Percentiles rank a stretch among this genome's conserved stretches.
Evolutionary conservation across 2,329 filamentous ascomycete genomes (phyloP).

Genomic region (Trichothecium sympodiale): DNA sequence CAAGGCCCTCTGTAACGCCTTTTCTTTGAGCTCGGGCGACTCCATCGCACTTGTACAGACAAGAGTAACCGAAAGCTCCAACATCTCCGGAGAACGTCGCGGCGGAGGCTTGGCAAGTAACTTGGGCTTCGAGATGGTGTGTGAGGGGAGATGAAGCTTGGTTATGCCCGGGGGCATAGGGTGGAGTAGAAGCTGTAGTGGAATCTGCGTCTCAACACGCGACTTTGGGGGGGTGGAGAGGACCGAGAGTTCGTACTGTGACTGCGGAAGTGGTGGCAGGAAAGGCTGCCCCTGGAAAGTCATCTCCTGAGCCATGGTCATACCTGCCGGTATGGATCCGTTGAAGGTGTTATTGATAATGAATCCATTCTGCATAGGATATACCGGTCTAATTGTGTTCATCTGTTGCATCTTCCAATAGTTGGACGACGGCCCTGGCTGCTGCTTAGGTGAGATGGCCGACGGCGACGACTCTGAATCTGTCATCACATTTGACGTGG

Average conservation of each 20-base stretch:
- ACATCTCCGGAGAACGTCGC: slow-evolving; percentile 56
- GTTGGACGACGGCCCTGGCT: too few species aligned
- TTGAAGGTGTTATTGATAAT: too few species aligned
- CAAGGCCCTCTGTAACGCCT: slow-evolving; percentile 51
- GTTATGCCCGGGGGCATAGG: slow-evolving; percentile 66
- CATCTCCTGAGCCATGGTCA: slow-evolving; percentile 19
- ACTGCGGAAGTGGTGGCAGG: slow-evolving; percentile 18
- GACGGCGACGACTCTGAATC: slow-evolving; percentile 43
- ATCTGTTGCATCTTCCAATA: too few species aligned
- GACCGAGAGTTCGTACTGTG: slow-evolving; percentile 40
- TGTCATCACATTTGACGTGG: slow-evolving; percentile 37
- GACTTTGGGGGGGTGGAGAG: slow-evolving; percentile 68
- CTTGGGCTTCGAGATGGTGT: slow-evolving; percentile 93
- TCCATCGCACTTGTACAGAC: slow-evolving; percentile 92
- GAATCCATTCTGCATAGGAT: too few species aligned
- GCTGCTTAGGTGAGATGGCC: slow-evolving; percentile 30
- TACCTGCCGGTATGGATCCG: too few species aligned
- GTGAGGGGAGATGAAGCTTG: slow-evolving; percentile 73
- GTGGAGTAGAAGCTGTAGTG: slow-evolving; percentile 69
- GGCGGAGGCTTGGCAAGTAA: slow-evolving; percentile 64
- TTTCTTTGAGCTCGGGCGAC: slow-evolving; percentile 52
- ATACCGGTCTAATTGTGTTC: slow-evolving; percentile 9
- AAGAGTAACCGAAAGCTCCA: slow-evolving; percentile 70
- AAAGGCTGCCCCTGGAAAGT: slow-evolving; percentile 4
- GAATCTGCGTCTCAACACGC: slow-evolving; percentile 92